Base-by-base conservation (phyloP, 257 asterid species). In the Fraxinus americana region DNA sequence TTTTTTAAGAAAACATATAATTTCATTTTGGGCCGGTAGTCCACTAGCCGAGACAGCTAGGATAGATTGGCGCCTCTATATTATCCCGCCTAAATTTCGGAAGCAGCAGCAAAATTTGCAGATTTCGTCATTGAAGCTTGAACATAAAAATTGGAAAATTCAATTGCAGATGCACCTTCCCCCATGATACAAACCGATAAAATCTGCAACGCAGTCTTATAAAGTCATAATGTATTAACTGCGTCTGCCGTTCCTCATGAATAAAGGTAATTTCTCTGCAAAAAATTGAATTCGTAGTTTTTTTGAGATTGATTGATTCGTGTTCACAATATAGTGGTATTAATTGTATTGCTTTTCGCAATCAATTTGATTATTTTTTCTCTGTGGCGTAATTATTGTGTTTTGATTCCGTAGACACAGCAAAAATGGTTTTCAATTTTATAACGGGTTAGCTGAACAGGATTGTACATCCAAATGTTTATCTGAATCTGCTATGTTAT, bases 221-320 rank as follows among this genome's bases (percentile, higher is more conserved):
- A 2, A 10, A 23, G 27, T 63, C 27, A 25, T 25, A 25, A 25
- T 25, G 27, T 25, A 25, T 25, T 25, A 25, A 25, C 27, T 25
- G 27, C 27, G 27, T 25, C 27, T 63, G 69, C 69, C 19, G 69
- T 13, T 63, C 35, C 8, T 10, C 69, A 12, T 63, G 68, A 61
- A 11, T 4, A 39, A 11, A 63, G 69, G 69, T 63, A 63, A 63
- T 1, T 23, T 63, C 34, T 63, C 35, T 23, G 0, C 2, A 27
- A 23, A 25, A 25, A 2, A 5, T 63, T 23, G 36, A 25, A 9
- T 25, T 63, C 36, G 35, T 25, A 10, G 0, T 3, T 63, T 27
- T 25, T 63, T 1, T 0, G 27, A 4, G 69, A 63, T 63, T 97
- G n/a, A 48, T 48, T 16, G 59, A 48, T 48, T 48, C 21, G 21